Conservation (phyloP, 2,329 filamentous ascomycete genomes). For the Cladophialophora immunda region DNA sequence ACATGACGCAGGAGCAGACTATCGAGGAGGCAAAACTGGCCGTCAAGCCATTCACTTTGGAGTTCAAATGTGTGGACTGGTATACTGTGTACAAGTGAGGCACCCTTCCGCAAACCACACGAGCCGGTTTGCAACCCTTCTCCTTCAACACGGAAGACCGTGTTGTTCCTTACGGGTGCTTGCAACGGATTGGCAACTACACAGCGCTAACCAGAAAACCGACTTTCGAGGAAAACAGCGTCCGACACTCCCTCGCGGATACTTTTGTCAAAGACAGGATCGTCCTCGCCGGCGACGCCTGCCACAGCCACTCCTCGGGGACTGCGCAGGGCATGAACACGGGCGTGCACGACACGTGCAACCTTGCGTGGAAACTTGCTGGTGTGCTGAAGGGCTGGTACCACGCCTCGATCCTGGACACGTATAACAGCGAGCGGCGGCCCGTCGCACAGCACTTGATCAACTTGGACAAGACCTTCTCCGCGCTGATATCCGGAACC, state of each 20-base stretch:
- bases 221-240: neutral
- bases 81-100: slow-evolving; percentile 2
- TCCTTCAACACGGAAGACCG: too few relatives aligned
- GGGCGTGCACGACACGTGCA: slow-evolving; percentile 5
- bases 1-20: neutral
- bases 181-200: neutral
- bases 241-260: slow-evolving; percentile 5
- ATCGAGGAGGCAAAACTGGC: slow-evolving; percentile 2
- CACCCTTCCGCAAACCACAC: too few relatives aligned
- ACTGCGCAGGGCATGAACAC: slow-evolving; percentile 11
- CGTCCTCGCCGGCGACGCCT: slow-evolving; percentile 11
- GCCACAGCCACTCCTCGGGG: slow-evolving; percentile 13
- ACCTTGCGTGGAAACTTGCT: slow-evolving; percentile 9
- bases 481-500: neutral
- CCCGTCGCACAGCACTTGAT: slow-evolving; percentile 10
- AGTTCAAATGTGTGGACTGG: slow-evolving; percentile 14
- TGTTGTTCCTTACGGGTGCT: neutral
- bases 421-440: slow-evolving; percentile 9
- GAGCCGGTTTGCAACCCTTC: too few relatives aligned
- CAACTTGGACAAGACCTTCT: slow-evolving; percentile 3
- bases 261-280: slow-evolving; percentile 10
- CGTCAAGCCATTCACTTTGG: slow-evolving; percentile 5
- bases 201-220: neutral
- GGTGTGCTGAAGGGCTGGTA: slow-evolving; percentile 14
- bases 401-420: neutral